These are phyloP conservation scores for Phytophthora sp. DNA, from an alignment of 352 stramenopile genomes.

Conservation along the genomic window DNA sequence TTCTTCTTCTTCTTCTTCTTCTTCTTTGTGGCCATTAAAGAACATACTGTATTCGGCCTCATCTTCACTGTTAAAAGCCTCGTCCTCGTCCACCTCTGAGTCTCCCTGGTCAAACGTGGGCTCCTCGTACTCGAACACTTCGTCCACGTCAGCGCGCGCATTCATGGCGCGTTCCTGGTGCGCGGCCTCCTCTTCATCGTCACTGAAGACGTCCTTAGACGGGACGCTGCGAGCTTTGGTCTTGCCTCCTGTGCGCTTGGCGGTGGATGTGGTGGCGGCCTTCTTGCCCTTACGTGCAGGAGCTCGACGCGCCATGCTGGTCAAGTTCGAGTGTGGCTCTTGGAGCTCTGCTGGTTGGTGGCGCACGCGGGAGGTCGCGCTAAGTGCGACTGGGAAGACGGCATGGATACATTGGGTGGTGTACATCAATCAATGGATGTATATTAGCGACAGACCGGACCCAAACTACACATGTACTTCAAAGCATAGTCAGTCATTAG, in stretches of 20 bases:
- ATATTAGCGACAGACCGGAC: background rate
- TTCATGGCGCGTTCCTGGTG: constrained; percentile 67
- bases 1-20: constrained; percentile 53
- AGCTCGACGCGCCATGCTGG: constrained; percentile 28
- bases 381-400: constrained; percentile 18
- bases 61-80: constrained; percentile 95
- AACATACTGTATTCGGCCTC: constrained; percentile 90
- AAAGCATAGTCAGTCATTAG: too few species aligned
- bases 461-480: too few species aligned
- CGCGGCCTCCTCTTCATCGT: constrained; percentile 73
- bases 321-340: constrained; percentile 11
- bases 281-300: constrained; percentile 30
- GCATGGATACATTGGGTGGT: constrained; percentile 17
- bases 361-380: background rate
- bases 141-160: constrained; percentile 74
- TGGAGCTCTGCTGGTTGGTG: constrained; percentile 18
- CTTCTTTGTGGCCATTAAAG: constrained; percentile 59
- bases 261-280: background rate
- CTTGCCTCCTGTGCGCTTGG: constrained; percentile 8
- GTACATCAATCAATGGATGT: background rate
- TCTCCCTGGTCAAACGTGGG: constrained; percentile 86
- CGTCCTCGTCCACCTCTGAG: constrained; percentile 94
- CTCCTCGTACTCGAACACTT: constrained; percentile 85
- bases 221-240: background rate
- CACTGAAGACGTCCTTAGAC: constrained; percentile 75